Conservation (phyloP, 2,329 filamentous ascomycete genomes). For the Sarocladium kiliense region DNA sequence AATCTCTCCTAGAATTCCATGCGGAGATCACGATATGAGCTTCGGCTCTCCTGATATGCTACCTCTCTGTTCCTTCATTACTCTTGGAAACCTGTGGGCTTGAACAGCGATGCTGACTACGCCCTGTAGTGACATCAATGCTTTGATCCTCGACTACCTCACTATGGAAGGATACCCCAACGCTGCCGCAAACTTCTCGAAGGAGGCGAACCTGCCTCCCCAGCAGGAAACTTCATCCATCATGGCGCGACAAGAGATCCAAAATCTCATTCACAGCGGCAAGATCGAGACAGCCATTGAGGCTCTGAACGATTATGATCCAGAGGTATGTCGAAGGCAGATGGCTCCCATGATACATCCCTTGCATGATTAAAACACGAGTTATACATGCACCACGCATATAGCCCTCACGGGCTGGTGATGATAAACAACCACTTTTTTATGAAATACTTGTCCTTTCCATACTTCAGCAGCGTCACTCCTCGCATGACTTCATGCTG, state of each 20-base stretch:
- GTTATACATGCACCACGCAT: constrained; percentile 99
- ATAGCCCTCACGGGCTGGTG: constrained; percentile 74
- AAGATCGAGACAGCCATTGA: constrained; percentile 83
- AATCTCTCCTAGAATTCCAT: constrained; percentile 99
- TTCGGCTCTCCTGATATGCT: constrained; percentile 61
- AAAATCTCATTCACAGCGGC: constrained; percentile 78
- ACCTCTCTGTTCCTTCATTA: constrained; percentile 8
- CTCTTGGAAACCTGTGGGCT: constrained; percentile 4
- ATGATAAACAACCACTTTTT: constrained; percentile 76
- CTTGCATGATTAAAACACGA: constrained; percentile 84
- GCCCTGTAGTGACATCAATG: constrained; percentile 78
- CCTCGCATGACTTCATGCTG: constrained; percentile 15
- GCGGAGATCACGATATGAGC: constrained; percentile 74
- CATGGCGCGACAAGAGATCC: constrained; percentile 73
- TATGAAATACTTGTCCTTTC: constrained; percentile 23
- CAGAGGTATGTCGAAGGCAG: constrained; percentile 62
- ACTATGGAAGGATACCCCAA: constrained; percentile 92
- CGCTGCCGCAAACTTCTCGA: constrained; percentile 88
- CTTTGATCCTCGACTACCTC: constrained; percentile 92
- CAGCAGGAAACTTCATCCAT: constrained; percentile 70
- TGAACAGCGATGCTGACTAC: constrained; percentile 20
- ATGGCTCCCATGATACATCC: constrained; percentile 10
- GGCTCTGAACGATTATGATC: constrained; percentile 82
- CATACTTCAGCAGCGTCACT: background rate
- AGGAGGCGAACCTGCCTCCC: constrained; percentile 81